phyloP scores from a whole-genome alignment of 2,329 filamentous ascomycete genomes.

The Didymella exigua region DNA sequence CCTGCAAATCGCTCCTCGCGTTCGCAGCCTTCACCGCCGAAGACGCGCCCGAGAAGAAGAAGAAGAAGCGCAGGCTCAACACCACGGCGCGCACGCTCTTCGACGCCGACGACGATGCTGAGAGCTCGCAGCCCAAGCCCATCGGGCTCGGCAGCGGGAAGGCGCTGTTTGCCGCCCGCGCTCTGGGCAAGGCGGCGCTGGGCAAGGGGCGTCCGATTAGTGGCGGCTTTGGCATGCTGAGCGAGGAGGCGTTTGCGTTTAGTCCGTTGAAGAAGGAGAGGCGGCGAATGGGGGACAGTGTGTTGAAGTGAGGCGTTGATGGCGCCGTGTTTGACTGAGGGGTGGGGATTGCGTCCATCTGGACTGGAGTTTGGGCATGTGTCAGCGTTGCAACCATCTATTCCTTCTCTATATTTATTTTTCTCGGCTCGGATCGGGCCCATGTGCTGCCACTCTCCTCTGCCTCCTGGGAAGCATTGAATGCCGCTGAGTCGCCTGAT shows the following conservation, averaged over 20 bases:
- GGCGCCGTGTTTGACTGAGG: too few relatives aligned
- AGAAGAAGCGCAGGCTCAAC: conserved; percentile 73
- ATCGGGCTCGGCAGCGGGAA: conserved; percentile 36
- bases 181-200: conserved; percentile 43
- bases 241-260: conserved; percentile 48
- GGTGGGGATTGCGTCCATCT: background rate
- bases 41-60: conserved; percentile 45
- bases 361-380: background rate
- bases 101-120: conserved; percentile 51
- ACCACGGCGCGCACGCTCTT: conserved; percentile 69
- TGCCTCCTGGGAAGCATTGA: too few relatives aligned
- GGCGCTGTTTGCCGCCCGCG: conserved; percentile 46
- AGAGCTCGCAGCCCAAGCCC: conserved; percentile 43
- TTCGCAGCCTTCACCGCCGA: conserved; percentile 51
- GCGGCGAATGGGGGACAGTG: conserved; percentile 29
- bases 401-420: too few relatives aligned
- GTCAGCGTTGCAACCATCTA: too few relatives aligned
- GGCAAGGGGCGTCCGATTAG: conserved; percentile 41
- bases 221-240: conserved; percentile 45
- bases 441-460: too few relatives aligned
- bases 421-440: too few relatives aligned
- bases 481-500: too few relatives aligned
- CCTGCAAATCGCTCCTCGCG: conserved; percentile 56
- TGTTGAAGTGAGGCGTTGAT: conserved; percentile 38
- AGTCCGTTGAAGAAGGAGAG: conserved; percentile 50